Base-by-base conservation (phyloP, 371 early-diverging fungal genomes). In the Mortierella sp. region DNA sequence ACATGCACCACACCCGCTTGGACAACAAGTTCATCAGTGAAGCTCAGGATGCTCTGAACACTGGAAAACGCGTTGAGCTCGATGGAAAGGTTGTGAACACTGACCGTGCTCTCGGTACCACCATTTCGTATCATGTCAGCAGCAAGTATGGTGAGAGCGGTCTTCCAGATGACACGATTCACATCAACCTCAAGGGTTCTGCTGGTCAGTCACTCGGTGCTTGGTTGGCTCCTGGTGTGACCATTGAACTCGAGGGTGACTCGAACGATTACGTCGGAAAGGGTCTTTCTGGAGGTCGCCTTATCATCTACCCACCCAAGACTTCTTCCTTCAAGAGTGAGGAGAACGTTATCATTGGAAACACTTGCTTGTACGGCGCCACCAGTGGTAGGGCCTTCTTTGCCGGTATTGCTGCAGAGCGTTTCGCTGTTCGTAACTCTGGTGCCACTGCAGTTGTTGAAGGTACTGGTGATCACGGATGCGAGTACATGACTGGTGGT, bases 231-330 rank as follows among this genome's bases (percentile, higher is more conserved):
- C 85, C 89, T n/a, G 97, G 97, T 69, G 83, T 97, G 58, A 89
- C 91, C 30, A 84, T 98, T 31, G 94, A 94, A 64, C 84, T 98
- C 48, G 97, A 98, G 80, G 98, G 98, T 64, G 98, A 97, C 74
- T 89, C 96, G 21, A 98, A 98, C 84, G 98, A 97, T 83, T 98
- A 97, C 71, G 97, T 96, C 46, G 98, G 98, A 67, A 98, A 98
- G 86, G 98, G 98, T 61, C 86, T 98, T 39, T 95, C 95, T 23
- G 97, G 97, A 62, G 98, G 97, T 53, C 85, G 82, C 63, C 80
- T 98, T 30, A 88, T 93, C 21, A 88, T 97, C 54, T 96, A 90
- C 78, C 96, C 96, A 53, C 96, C 96, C 54, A 92, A 90, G 84
- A 72, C 70, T 55, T 84, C 90, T 7, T 67, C 70, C 38, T 97